Base-by-base conservation (phyloP, 164 flowering plant species). In the Chloranthus sessilifolius region DNA sequence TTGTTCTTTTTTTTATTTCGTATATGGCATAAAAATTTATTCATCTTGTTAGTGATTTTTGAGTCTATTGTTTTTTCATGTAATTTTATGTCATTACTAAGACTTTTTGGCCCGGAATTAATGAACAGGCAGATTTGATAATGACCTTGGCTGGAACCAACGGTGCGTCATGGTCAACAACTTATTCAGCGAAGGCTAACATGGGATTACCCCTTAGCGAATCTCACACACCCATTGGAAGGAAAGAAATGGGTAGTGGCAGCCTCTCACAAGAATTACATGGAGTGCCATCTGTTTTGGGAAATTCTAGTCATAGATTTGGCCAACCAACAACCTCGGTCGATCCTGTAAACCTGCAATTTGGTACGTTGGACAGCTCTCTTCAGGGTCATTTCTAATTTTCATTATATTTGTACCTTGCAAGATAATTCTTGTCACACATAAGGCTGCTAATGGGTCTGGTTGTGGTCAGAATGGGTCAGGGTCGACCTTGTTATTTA, bases 161-260 rank as follows among this genome's bases (percentile, higher is more conserved):
- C 62, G 92, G 92, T 54, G 84, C 85, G 50, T 88, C 98, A n/a
- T 91, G 92, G 95, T 88, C 96, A 3, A 85, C 98, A 54, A 68
- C 73, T 14, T 79, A 60, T 58, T 67, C 74, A 1, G 69, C 81
- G 7, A 87, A 78, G 56, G 64, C 88, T 19, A 49, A 41, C 29
- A 44, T 9, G 3, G 67, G 47, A 31, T 62, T 64, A 7, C 53
- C 65, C 29, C 41, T 23, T 26, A 52, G 53, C 53, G 89, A 78
- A 49, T 47, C 65, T 27, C 43, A 45, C 43, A 40, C 42, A 15
- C 73, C 64, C 12, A 56, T 42, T 35, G 72, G 70, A 54, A 78
- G 71, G n/a, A 60, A 45, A 29, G 82, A 76, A 17, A 62, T 59
- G 21, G 64, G 67, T 19, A 44, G 44, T 4, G 54, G 58, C 56